Evolutionary conservation across 1,284 basidiomycete genomes (phyloP), one percentile per base, ranked within the genome.

Genomic region (Apiotrichum sp.): DNA sequence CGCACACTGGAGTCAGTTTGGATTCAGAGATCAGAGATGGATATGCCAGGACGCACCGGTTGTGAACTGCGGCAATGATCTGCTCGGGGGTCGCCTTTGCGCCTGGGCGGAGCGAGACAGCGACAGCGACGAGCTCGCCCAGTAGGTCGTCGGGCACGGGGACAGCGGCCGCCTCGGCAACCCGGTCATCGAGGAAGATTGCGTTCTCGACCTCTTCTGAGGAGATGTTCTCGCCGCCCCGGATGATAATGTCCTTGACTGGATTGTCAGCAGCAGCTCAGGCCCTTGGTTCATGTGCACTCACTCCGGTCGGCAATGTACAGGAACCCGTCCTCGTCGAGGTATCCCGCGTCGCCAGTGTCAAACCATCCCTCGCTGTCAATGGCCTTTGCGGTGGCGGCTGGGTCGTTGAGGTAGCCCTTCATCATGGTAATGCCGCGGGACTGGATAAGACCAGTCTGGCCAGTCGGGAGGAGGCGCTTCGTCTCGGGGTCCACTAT

Each of bases 161-260:
- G 6, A 74, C 60, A 7, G 70, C 71, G 6, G 65, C 68, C 4
- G 62, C 69, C 59, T 74, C 72, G 5, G 57, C 56, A 1, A 74
- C 59, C 6, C 63, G 54, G 31, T 64, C 54, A 46, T 70, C 64
- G 35, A 67, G 59, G 47, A 63, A 73, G 22, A 74, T 40, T 9
- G 68, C 72, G 53, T 74, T 73, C 58, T 74, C 72, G 16, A 74
- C 66, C 40, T 72, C 70, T 10, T 64, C 57, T 3, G 69, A 70
- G 0, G 68, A 54, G 54, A 74, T 72, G 51, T 74, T 72, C 59
- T 73, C 71, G 4, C 70, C 70, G 33, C 70, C 72, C 8, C 70
- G 69, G 31, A 70, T 70, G 46, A 71, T 72, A 40, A 69, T 65
- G 55, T 72, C 71, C 48, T 59, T 56, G 47, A 59, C 50, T 52